Evolutionary conservation across 2,329 filamentous ascomycete species (phyloP).

Genomic region (Tolypocladium cylindrosporum): DNA sequence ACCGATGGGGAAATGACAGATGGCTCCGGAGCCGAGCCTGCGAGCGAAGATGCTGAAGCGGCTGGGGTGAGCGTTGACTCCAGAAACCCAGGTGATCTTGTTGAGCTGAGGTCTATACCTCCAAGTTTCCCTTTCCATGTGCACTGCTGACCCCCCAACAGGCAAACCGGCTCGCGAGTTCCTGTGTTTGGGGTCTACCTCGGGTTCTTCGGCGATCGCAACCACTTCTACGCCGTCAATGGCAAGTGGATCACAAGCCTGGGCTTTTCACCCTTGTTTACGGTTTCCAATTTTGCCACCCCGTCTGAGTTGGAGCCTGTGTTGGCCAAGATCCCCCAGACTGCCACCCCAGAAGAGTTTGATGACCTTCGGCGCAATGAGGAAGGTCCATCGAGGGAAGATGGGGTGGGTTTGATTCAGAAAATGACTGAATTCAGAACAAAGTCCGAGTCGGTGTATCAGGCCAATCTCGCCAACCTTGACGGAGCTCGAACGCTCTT

Average conservation of each 20-base stretch:
- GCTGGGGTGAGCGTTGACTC: constrained; percentile 14
- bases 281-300: constrained; percentile 35
- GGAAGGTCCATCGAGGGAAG: constrained; percentile 33
- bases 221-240: constrained; percentile 44
- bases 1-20: constrained; percentile 13
- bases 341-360: constrained; percentile 17
- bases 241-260: constrained; percentile 38
- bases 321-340: constrained; percentile 17
- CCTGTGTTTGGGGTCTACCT: constrained; percentile 43
- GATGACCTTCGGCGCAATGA: constrained; percentile 19
- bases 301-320: constrained; percentile 29
- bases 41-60: constrained; percentile 14
- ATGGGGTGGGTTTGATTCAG: constrained; percentile 31
- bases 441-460: constrained; percentile 33
- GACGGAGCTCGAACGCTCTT: constrained; percentile 34
- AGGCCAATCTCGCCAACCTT: constrained; percentile 35
- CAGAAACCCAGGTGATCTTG: constrained; percentile 35
- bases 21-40: constrained; percentile 15
- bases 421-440: constrained; percentile 37
- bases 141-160: background rate
- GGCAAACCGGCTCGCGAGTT: constrained; percentile 27
- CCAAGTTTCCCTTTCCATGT: background rate
- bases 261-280: constrained; percentile 36
- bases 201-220: constrained; percentile 36
- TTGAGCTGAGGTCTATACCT: constrained; percentile 32